Conservation (phyloP, 306 rosid genomes). For the Lagenaria siceraria region DNA sequence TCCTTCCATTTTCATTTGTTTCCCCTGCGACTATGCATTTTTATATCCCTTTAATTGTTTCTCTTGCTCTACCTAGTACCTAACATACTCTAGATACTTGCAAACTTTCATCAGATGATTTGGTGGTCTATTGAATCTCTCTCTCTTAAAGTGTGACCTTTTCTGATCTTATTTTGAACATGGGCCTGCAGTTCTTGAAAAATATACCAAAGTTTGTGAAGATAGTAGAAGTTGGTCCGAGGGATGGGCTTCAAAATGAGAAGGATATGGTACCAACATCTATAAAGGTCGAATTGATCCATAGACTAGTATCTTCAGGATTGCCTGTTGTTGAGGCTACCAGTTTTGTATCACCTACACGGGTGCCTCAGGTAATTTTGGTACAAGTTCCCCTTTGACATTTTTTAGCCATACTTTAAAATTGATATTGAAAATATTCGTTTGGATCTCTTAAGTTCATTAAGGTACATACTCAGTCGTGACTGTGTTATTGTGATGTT, state of each 20-base stretch:
- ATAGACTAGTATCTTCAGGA: constrained; percentile 58
- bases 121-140: neutral
- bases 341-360: constrained; percentile 94
- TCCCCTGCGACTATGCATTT: neutral
- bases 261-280: constrained; percentile 56
- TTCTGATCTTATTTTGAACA: neutral
- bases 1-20: neutral
- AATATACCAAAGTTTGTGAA: constrained; percentile 63
- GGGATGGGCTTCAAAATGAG: constrained; percentile 94
- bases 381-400: neutral
- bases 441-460: neutral
- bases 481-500: neutral
- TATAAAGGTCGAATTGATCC: constrained; percentile 67
- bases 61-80: neutral
- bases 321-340: constrained; percentile 81
- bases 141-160: neutral
- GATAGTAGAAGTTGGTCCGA: constrained; percentile 96
- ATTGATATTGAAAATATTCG: neutral
- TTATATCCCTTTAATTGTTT: neutral
- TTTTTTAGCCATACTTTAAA: neutral
- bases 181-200: constrained; percentile 38
- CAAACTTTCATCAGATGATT: neutral
- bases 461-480: neutral
- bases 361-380: constrained; percentile 80
- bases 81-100: neutral